Evolutionary conservation across 345 rosid species (phyloP), one percentile per base, ranked within the genome.

Genomic region (Camelina neglecta): DNA sequence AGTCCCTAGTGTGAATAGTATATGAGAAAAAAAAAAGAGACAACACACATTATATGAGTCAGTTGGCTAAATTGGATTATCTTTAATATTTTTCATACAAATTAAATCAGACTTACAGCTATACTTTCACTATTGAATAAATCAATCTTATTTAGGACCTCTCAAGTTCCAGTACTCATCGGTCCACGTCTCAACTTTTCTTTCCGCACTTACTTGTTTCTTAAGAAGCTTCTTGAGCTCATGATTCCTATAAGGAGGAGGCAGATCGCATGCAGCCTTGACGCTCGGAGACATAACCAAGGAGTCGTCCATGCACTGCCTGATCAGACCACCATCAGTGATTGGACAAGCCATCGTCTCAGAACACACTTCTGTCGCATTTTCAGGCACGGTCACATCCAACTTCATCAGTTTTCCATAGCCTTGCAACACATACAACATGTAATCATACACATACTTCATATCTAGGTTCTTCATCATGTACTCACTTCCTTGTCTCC

Each of bases 401-500:
- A 85, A 85, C 56, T 76, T 87, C 80, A 89, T 71, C 13, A 87
- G 76, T 55, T 81, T 78, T 1, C 87, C 84, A 16, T 85, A 89
- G 64, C 81, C 82, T 26, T 38, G 76, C 36, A 85, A 57, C 42
- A 81, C 73, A 78, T 89, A 86, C 8, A 89, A 72, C 87, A 86
- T 89, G 77, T 89, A 89, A 57, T 84, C 90, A 26, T 89, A 86
- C 9, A 84, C 87, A 45, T 75, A 77, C 16, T 77, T 79, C 86
- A 89, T 84, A 65, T 78, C 76, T 21, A 89, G 39, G 13, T 74
- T 54, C 75, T 85, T 83, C 59, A 77, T 58, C 1, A 85, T 62
- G 70, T 80, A 85, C 38, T 73, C 80, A 63, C 84, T 87, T 55
- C 85, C 89, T 48, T 77, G 79, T 42, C 80, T 41, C 67, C 91